Evolutionary conservation across 169 alveolate genomes (phyloP).

Genomic region (Cytauxzoon felis): DNA sequence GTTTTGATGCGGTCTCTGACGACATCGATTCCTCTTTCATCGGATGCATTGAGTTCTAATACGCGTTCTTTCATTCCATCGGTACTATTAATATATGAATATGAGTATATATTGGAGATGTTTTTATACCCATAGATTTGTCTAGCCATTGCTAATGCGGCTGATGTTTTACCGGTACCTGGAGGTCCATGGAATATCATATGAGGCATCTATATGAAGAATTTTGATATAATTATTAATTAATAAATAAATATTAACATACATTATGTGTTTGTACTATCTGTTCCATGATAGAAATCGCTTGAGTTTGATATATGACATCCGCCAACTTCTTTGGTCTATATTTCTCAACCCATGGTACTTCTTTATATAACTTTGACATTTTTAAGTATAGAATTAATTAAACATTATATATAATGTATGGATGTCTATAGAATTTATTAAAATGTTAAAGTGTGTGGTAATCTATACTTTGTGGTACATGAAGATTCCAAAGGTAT

Average conservation of each 20-base stretch:
- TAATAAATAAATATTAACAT: background rate
- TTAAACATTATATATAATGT: too few relatives aligned
- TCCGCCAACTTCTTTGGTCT: constrained; percentile 76
- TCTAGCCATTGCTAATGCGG: constrained; percentile 92
- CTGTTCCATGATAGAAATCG: constrained; percentile 73
- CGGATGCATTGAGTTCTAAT: constrained; percentile 98
- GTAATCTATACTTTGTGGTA: too few relatives aligned
- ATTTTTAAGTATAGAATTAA: background rate
- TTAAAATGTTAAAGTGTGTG: constrained; percentile 8
- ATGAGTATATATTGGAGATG: background rate
- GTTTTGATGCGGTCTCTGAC: constrained; percentile 96
- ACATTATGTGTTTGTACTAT: constrained; percentile 67
- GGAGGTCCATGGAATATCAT: constrained; percentile 96
- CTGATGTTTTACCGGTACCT: constrained; percentile 98
- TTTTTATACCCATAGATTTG: constrained; percentile 86
- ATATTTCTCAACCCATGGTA: constrained; percentile 83
- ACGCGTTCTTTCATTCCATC: constrained; percentile 89
- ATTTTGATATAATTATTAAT: too few relatives aligned
- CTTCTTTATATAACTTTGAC: constrained; percentile 52
- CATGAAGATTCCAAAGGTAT: background rate
- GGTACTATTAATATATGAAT: constrained; percentile 34
- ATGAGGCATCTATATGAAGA: constrained; percentile 84
- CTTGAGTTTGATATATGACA: constrained; percentile 76
- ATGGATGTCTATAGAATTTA: background rate
- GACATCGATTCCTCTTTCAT: constrained; percentile 95